Conservation (phyloP, 257 asterid species). For the Salvia hispanica region DNA sequence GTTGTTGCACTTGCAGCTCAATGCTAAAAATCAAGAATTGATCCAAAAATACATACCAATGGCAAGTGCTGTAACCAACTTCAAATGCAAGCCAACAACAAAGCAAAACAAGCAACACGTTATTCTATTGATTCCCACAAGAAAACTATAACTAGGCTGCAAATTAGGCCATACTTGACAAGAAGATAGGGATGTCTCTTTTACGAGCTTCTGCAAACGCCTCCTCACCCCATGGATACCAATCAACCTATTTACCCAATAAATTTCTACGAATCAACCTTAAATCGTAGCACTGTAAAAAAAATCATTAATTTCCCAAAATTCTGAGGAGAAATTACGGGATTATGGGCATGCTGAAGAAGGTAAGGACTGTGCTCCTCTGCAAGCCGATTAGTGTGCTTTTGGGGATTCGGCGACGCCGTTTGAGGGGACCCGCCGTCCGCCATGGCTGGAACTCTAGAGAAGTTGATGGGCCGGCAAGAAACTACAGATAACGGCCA, state of each 20-base stretch:
- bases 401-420: conserved; percentile 46
- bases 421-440: conserved; percentile 46
- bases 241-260: conserved; percentile 59
- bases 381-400: conserved; percentile 76
- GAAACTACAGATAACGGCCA: conserved; percentile 43
- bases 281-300: neutral
- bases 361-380: conserved; percentile 91
- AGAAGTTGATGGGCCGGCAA: conserved; percentile 39
- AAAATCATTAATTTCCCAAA: neutral
- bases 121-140: neutral
- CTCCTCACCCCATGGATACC: conserved; percentile 99
- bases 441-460: conserved; percentile 60
- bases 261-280: conserved; percentile 14
- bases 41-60: conserved; percentile 61
- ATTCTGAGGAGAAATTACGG: conserved; percentile 40
- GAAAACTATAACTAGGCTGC: neutral
- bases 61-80: conserved; percentile 99
- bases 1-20: conserved; percentile 7
- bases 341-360: conserved; percentile 96
- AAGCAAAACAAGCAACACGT: conserved; percentile 14
- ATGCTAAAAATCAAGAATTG: neutral
- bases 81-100: conserved; percentile 43
- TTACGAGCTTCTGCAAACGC: conserved; percentile 87
- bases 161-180: conserved; percentile 57
- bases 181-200: conserved; percentile 84